Base-by-base conservation (phyloP, 2,329 filamentous ascomycete species). In the Botrytis medusae region DNA sequence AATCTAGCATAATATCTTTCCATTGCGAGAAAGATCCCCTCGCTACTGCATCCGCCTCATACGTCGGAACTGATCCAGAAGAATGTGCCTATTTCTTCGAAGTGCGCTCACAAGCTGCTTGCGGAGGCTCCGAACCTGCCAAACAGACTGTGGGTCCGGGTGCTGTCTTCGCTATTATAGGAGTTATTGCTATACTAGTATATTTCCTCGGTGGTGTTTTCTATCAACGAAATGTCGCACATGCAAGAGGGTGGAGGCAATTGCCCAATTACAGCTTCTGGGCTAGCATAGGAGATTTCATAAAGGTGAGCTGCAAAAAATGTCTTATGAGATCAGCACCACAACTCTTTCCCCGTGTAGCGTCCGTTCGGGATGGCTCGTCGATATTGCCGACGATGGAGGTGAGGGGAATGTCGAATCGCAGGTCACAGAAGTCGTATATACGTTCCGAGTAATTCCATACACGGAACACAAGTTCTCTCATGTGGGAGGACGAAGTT, bases 51-150 rank as follows among this genome's bases (percentile, higher is more conserved):
- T 87, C 88, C 7, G 86, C 96, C 54, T 94, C 93, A 32, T 99
- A 97, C 81, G 91, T 98, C 74, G 93, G 93, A 74, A 85, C 85
- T 61, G 92, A 95, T 75, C 91, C 93, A 59, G 95, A 98, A 81
- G 92, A 97, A 74, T 99, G 96, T 86, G 90, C 93, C 44, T 99
- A 98, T 83, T 93, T 97, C 83, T 99, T 99, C 84, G 95, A 98
- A 82, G 91, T 95, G 68, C 92, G 95, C 76, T 96, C 93, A 37
- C 87, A 89, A 63, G 92, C 94, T 77, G 95, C 95, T 18, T 99
- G 96, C 79, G 86, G 87, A 20, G 86, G 86, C 72, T 86, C 87
- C 62, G 88, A 91, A 80, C 90, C 91, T 73, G 90, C 92, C 81
- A 93, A 92, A 81, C 83, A 95, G 85, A 85, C 91, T 83, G 84